Percentiles rank a stretch among this genome's conserved stretches.
Evolutionary conservation across 139 green algal species (phyloP).

Genomic region (Auxenochlorella pyrenoidosa): DNA sequence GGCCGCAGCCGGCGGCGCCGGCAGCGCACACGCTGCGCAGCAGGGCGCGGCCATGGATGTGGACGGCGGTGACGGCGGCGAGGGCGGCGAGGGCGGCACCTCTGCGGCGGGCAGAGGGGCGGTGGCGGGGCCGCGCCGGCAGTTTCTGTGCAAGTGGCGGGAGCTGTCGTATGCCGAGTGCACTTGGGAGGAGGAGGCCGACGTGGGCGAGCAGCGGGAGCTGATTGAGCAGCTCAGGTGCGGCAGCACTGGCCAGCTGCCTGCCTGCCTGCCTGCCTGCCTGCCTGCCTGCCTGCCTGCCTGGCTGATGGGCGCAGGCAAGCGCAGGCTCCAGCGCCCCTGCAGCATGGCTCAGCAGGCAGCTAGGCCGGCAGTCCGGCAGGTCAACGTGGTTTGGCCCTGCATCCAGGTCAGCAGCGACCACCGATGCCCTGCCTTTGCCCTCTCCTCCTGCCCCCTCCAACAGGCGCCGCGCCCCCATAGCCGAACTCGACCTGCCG

Average conservation of each 20-base stretch:
- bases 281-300: too few species aligned
- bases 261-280: too few species aligned
- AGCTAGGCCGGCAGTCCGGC: too few species aligned
- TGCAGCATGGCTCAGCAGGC: too few species aligned
- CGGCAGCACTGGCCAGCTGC: neutral
- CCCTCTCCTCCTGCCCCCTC: too few species aligned
- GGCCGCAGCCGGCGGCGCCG: neutral
- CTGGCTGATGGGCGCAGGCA: too few species aligned
- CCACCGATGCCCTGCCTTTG: too few species aligned
- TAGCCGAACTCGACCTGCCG: neutral
- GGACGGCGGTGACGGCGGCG: neutral
- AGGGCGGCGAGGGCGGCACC: neutral
- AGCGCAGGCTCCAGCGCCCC: too few species aligned
- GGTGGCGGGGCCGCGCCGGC: neutral
- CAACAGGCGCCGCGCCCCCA: conserved; percentile 18
- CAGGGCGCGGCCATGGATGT: neutral
- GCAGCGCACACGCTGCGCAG: too few species aligned
- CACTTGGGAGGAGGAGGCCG: conserved; percentile 18
- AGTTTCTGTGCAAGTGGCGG: conserved; percentile 36
- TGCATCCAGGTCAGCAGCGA: too few species aligned
- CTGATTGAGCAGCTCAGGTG: conserved; percentile 10
- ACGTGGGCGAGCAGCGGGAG: neutral
- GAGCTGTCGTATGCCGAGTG: conserved; percentile 18
- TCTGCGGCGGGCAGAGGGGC: neutral
- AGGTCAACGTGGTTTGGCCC: too few species aligned